phyloP scores from a whole-genome alignment of 176 grass and related monocot genomes.

The Tillandsia fasciculata region DNA sequence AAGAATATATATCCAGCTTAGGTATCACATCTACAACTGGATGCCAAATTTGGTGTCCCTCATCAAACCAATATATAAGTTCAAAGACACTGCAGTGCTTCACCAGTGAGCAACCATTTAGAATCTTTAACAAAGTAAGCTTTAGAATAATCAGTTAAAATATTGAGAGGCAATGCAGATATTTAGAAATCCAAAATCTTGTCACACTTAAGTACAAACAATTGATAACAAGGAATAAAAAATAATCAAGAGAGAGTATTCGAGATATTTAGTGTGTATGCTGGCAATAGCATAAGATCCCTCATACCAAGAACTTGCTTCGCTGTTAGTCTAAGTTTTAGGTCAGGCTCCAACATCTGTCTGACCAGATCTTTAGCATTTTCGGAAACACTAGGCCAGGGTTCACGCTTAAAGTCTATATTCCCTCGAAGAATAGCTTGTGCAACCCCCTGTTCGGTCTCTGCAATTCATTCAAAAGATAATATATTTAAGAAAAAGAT shows the following conservation, averaged over 20 bases:
- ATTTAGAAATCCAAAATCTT: too few species aligned
- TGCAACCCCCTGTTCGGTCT: slow-evolving; percentile 98
- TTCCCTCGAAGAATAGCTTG: slow-evolving; percentile 92
- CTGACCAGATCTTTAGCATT: slow-evolving; percentile 96
- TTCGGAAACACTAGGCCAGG: slow-evolving; percentile 95
- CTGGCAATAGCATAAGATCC: slow-evolving; percentile 3
- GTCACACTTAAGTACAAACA: not conserved
- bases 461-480: slow-evolving; percentile 40
- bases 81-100: too few species aligned
- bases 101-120: too few species aligned
- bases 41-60: too few species aligned
- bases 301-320: slow-evolving; percentile 89
- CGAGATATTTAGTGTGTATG: not conserved
- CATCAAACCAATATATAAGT: too few species aligned
- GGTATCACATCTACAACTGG: too few species aligned
- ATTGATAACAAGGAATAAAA: not conserved
- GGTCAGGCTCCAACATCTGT: slow-evolving; percentile 89
- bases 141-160: too few species aligned
- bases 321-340: slow-evolving; percentile 84
- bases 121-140: too few species aligned
- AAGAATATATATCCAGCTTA: too few species aligned
- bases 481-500: too few species aligned
- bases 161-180: too few species aligned
- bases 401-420: slow-evolving; percentile 96
- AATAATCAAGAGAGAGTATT: too few species aligned